These are phyloP conservation scores for Entomortierella parvispora DNA, from an alignment of 192 early-diverging fungal genomes.

Conservation along the genomic window DNA sequence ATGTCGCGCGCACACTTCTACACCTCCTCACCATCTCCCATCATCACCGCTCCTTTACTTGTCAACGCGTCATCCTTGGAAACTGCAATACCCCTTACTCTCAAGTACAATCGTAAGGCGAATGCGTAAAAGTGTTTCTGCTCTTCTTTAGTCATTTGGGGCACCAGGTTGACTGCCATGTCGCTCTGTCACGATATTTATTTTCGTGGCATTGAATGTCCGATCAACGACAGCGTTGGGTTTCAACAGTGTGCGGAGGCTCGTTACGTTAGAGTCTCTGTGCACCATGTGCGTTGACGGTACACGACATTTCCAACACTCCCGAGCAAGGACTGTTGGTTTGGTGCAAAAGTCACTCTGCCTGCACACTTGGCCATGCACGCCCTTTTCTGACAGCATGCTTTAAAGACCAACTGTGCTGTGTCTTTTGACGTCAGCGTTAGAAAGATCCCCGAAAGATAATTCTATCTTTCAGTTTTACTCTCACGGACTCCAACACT, in stretches of 20 bases:
- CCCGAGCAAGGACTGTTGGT: too few relatives aligned
- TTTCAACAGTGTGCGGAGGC: neutral
- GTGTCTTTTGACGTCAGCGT: conserved; percentile 29
- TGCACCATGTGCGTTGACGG: neutral
- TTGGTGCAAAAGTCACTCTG: too few relatives aligned
- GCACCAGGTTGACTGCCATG: conserved; percentile 36
- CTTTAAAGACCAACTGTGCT: too few relatives aligned
- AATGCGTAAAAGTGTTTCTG: neutral
- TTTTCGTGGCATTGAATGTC: conserved; percentile 13
- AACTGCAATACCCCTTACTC: too few relatives aligned
- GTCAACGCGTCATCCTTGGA: too few relatives aligned
- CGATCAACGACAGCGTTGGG: conserved; percentile 26
- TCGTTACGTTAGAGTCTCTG: neutral
- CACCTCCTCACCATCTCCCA: too few relatives aligned
- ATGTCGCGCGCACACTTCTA: too few relatives aligned
- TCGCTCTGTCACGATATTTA: conserved; percentile 14
- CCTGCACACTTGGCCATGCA: too few relatives aligned
- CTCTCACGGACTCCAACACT: conserved; percentile 3
- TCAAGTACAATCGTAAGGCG: too few relatives aligned
- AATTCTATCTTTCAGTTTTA: conserved; percentile 16
- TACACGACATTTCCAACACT: too few relatives aligned
- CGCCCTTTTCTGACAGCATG: too few relatives aligned
- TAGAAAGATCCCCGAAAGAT: conserved; percentile 27
- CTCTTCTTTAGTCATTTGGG: conserved; percentile 10
- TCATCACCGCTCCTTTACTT: too few relatives aligned